A percentile compares a stretch with the other conserved stretches of the same genome.
Conservation (phyloP, 805 yeast species). For the Zygoascus tannicola region DNA sequence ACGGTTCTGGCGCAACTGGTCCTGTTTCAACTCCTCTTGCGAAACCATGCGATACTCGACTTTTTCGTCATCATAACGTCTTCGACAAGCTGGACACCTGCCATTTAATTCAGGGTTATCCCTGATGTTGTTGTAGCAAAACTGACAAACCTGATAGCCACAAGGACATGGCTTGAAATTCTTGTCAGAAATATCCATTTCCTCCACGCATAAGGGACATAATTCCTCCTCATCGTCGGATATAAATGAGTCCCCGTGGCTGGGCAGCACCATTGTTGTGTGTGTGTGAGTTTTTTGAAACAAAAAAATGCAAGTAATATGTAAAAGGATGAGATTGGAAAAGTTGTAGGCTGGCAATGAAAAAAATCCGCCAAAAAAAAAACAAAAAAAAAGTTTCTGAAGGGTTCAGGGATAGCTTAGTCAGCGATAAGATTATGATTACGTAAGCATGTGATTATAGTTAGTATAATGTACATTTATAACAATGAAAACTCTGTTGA, state of each 20-base stretch:
- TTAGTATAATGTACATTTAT: too few species aligned
- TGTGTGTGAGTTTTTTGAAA: conserved; percentile 1
- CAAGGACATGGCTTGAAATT: conserved; percentile 99
- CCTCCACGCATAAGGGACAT: conserved; percentile 93
- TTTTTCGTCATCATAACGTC: conserved; percentile 84
- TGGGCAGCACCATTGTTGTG: conserved; percentile 13
- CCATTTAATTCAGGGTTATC: conserved; percentile 94
- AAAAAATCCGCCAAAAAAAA: too few species aligned
- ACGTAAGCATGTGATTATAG: too few species aligned
- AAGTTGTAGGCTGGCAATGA: not conserved
- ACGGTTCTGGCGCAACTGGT: conserved; percentile 70
- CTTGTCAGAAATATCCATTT: conserved; percentile 92
- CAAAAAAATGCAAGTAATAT: not conserved
- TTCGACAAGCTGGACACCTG: conserved; percentile 94
- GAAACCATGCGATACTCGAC: conserved; percentile 80
- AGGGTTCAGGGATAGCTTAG: too few species aligned
- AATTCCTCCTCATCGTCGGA: conserved; percentile 73
- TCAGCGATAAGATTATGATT: too few species aligned
- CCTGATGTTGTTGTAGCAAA: conserved; percentile 92
- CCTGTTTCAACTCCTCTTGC: conserved; percentile 78
- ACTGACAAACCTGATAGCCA: conserved; percentile 97
- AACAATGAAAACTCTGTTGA: too few species aligned
- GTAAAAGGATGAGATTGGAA: not conserved
- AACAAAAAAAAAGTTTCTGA: too few species aligned
- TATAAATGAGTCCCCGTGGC: conserved; percentile 43